phyloP scores from a whole-genome alignment of 1,284 basidiomycete species.

The Trichosporon coremiiforme region DNA sequence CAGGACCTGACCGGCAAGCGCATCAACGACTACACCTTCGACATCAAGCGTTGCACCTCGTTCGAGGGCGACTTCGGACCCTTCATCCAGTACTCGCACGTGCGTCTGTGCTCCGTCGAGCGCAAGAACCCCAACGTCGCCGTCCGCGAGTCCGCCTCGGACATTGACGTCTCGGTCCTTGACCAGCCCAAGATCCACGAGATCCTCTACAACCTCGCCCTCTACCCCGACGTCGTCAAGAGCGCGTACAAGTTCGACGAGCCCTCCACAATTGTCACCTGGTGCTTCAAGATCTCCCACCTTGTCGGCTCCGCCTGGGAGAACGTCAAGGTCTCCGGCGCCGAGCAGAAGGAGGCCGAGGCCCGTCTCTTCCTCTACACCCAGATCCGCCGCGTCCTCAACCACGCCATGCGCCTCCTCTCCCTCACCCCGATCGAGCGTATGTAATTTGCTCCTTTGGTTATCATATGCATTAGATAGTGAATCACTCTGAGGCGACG shows the following conservation, averaged over 20 bases:
- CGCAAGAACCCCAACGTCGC: constrained; percentile 87
- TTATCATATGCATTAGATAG: constrained; percentile 21
- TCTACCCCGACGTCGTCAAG: constrained; percentile 88
- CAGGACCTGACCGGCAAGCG: constrained; percentile 96
- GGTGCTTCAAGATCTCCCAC: constrained; percentile 58
- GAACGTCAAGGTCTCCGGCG: constrained; percentile 72
- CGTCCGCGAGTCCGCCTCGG: constrained; percentile 66
- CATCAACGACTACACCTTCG: constrained; percentile 95
- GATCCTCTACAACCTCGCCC: constrained; percentile 79
- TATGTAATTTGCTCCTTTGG: constrained; percentile 64
- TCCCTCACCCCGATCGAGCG: constrained; percentile 86
- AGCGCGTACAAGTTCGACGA: constrained; percentile 82
- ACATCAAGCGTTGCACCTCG: constrained; percentile 91
- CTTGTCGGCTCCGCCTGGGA: constrained; percentile 56
- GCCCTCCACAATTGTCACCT: constrained; percentile 78
- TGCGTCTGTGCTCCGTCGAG: constrained; percentile 86
- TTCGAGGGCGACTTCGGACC: constrained; percentile 96
- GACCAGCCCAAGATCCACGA: constrained; percentile 77
- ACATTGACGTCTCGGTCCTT: constrained; percentile 72
- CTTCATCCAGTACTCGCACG: constrained; percentile 95
- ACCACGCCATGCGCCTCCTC: constrained; percentile 80
- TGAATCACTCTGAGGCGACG: background rate
- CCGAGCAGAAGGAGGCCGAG: constrained; percentile 68
- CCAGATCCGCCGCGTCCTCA: constrained; percentile 83
- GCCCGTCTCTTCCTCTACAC: constrained; percentile 92